Percentiles rank a stretch among this genome's conserved stretches.
Conservation (phyloP, 2,329 filamentous ascomycete species). For the Acrocalymma vagum region DNA sequence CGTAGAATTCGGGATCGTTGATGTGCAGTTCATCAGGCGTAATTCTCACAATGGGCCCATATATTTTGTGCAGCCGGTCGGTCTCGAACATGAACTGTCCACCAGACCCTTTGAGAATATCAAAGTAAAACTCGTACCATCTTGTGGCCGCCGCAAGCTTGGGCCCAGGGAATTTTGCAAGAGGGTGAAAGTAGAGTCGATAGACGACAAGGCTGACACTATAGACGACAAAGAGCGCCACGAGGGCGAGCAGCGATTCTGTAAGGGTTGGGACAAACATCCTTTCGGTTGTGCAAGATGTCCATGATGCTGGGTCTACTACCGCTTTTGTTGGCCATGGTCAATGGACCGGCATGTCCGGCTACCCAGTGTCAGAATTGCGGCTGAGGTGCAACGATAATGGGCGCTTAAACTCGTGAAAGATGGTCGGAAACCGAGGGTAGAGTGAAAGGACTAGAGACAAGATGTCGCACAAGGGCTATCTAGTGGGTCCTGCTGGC, state of each 20-base stretch:
- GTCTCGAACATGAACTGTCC: conserved; percentile 38
- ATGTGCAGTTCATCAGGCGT: conserved; percentile 36
- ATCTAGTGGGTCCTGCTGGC: too few species aligned
- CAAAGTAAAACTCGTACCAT: conserved; percentile 36
- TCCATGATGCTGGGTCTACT: neutral
- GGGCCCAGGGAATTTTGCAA: conserved; percentile 15
- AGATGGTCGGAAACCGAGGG: too few species aligned
- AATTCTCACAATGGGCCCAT: conserved; percentile 40
- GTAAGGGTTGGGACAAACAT: conserved; percentile 1
- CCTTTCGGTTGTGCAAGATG: neutral
- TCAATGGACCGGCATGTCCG: conserved; percentile 1
- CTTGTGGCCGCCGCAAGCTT: conserved; percentile 29
- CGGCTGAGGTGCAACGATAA: too few species aligned
- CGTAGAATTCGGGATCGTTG: conserved; percentile 24
- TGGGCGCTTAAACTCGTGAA: too few species aligned
- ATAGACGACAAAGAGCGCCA: neutral
- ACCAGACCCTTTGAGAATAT: conserved; percentile 24
- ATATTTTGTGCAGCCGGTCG: conserved; percentile 37
- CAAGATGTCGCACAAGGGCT: too few species aligned
- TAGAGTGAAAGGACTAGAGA: too few species aligned
- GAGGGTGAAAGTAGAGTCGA: conserved; percentile 11
- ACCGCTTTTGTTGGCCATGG: neutral
- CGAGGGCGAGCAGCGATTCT: conserved; percentile 1
- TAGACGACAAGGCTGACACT: conserved; percentile 7
- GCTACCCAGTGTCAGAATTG: neutral